Conservation (phyloP, 768 basidiomycete genomes). For the Serpula lacrymans region DNA sequence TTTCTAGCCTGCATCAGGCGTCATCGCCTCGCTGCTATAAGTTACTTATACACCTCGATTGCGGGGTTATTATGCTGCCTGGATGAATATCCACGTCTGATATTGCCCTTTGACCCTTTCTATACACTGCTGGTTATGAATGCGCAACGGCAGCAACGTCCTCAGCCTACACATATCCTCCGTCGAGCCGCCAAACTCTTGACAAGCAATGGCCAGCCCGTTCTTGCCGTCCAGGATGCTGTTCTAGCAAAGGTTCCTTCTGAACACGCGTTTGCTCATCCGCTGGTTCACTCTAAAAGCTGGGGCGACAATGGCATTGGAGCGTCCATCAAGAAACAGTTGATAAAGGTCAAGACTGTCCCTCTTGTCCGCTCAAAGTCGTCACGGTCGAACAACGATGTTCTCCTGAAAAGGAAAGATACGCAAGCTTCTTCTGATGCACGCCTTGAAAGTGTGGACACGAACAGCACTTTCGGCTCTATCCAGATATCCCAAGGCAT, state of each 20-base stretch:
- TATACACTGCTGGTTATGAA: too few relatives aligned
- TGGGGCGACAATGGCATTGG: slow-evolving; percentile 15
- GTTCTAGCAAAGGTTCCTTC: slow-evolving; percentile 16
- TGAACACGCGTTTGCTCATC: not conserved
- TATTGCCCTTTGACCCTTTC: too few relatives aligned
- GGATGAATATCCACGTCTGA: too few relatives aligned
- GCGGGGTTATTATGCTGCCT: too few relatives aligned
- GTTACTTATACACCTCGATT: too few relatives aligned
- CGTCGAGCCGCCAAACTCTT: slow-evolving; percentile 37
- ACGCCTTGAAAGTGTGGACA: slow-evolving; percentile 3
- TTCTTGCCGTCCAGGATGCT: slow-evolving; percentile 5
- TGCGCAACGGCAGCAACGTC: slow-evolving; percentile 3
- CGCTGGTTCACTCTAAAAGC: slow-evolving; percentile 1
- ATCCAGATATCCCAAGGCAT: slow-evolving; percentile 1
- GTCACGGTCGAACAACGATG: slow-evolving; percentile 7
- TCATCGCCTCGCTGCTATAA: too few relatives aligned
- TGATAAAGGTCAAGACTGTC: slow-evolving; percentile 29
- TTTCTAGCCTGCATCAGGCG: too few relatives aligned
- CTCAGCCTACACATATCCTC: slow-evolving; percentile 21
- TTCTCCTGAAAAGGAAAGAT: slow-evolving; percentile 22
- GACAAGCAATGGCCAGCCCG: slow-evolving; percentile 26
- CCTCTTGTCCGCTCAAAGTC: slow-evolving; percentile 28
- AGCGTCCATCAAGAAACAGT: slow-evolving; percentile 33
- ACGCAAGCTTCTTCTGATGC: slow-evolving; percentile 4
- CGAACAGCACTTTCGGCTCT: slow-evolving; percentile 2